These are phyloP conservation scores for Pelargonium cotyledonis DNA, from an alignment of 441 rosid genomes.

Conservation along the genomic window DNA sequence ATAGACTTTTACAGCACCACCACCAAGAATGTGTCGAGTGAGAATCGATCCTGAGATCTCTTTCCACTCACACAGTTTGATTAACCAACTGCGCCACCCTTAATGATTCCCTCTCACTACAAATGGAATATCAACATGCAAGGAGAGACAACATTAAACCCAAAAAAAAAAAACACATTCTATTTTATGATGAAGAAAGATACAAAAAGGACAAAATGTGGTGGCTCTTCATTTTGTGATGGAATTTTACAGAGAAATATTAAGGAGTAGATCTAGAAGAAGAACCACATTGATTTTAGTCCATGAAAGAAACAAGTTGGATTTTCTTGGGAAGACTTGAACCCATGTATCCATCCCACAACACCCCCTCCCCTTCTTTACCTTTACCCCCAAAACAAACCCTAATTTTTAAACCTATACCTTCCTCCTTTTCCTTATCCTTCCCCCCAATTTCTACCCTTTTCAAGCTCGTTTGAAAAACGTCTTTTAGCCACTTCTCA, in stretches of 20 bases:
- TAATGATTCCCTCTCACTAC: too few species aligned
- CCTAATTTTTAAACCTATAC: constrained; percentile 50
- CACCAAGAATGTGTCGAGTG: too few species aligned
- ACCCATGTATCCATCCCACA: constrained; percentile 55
- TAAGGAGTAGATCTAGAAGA: background rate
- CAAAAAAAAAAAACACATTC: too few species aligned
- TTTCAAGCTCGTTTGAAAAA: constrained; percentile 51
- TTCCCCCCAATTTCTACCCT: constrained; percentile 46
- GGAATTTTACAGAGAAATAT: background rate
- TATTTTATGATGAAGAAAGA: background rate
- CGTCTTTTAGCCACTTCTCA: constrained; percentile 66
- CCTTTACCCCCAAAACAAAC: constrained; percentile 50
- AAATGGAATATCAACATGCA: background rate
- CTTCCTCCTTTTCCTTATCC: constrained; percentile 28
- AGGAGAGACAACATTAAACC: background rate
- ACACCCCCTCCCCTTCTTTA: constrained; percentile 24
- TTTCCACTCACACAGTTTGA: too few species aligned
- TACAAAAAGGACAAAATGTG: background rate
- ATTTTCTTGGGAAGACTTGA: constrained; percentile 71
- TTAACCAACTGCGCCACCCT: too few species aligned
- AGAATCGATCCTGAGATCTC: too few species aligned
- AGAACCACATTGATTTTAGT: constrained; percentile 18
- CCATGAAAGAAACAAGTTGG: constrained; percentile 44
- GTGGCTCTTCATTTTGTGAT: background rate
- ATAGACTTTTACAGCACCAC: too few species aligned